Evolutionary conservation across 306 rosid species (phyloP).

Genomic region (Myrica gale): DNA sequence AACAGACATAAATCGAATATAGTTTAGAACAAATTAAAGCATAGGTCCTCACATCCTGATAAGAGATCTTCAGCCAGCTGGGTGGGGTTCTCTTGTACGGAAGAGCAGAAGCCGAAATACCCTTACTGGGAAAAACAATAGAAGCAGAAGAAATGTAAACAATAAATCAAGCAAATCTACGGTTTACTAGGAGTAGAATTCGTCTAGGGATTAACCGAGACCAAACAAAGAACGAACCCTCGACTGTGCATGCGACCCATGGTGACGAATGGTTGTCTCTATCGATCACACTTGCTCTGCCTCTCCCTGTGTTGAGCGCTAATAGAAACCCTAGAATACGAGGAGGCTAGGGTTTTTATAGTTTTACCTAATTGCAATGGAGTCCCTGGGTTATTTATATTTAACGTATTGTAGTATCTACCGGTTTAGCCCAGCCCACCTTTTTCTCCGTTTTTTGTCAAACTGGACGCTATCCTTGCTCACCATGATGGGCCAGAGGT

Average conservation of each 20-base stretch:
- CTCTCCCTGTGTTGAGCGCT: constrained; percentile 13
- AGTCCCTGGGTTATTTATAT: neutral
- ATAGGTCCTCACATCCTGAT: constrained; percentile 58
- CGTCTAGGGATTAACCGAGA: neutral
- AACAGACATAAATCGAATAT: neutral
- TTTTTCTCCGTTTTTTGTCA: no score
- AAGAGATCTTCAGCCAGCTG: constrained; percentile 72
- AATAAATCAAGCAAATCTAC: neutral
- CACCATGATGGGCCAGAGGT: no score
- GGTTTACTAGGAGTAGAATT: neutral
- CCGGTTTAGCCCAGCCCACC: neutral
- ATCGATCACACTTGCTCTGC: neutral
- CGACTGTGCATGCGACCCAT: constrained; percentile 91
- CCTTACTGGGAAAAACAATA: constrained; percentile 48
- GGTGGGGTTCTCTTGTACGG: constrained; percentile 83
- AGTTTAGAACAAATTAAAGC: neutral
- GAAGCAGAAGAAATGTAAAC: neutral
- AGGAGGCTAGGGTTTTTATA: constrained; percentile 38
- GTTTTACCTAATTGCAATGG: neutral
- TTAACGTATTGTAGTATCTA: neutral
- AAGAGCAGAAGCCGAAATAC: constrained; percentile 82
- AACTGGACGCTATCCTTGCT: no score
- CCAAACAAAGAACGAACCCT: constrained; percentile 48
- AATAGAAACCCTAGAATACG: constrained; percentile 16
- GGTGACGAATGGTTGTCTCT: constrained; percentile 25